Conservation (phyloP, 768 basidiomycete species). For the Rhizopogon roseolus region DNA sequence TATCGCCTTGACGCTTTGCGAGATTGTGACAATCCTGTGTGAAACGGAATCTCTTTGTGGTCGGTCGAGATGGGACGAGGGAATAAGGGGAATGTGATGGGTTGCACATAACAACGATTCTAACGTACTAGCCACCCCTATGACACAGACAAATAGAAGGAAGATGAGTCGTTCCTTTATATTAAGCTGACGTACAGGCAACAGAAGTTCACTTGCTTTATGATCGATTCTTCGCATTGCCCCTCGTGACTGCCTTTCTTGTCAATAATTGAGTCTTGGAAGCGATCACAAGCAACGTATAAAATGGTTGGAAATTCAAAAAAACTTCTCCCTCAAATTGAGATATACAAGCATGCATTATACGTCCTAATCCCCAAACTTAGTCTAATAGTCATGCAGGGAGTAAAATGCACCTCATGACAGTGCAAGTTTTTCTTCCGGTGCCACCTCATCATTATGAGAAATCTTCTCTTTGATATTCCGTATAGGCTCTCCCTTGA, state of each 20-base stretch:
- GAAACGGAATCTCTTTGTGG: not conserved
- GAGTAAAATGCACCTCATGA: conserved; percentile 7
- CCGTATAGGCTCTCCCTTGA: conserved; percentile 79
- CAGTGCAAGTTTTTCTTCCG: conserved; percentile 6
- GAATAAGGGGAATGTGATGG: not conserved
- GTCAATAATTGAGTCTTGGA: too few species aligned
- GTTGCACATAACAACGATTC: not conserved
- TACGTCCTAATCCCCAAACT: conserved; percentile 7
- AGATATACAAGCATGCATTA: conserved; percentile 9
- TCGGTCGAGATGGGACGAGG: not conserved
- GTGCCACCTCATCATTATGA: conserved; percentile 32
- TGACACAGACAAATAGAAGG: too few species aligned
- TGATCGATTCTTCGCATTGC: too few species aligned
- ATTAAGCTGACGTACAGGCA: too few species aligned
- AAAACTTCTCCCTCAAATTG: not conserved
- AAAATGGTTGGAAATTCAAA: not conserved
- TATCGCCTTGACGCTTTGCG: not conserved
- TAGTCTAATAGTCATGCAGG: conserved; percentile 4
- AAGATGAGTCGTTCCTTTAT: too few species aligned
- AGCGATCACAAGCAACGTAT: not conserved
- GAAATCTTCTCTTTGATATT: conserved; percentile 61
- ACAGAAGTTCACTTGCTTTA: not conserved
- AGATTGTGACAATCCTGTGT: not conserved
- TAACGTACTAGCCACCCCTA: not conserved
- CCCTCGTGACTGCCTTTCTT: not conserved